Base-by-base conservation (phyloP, 1,284 basidiomycete species). In the Cryptococcus sp. region DNA sequence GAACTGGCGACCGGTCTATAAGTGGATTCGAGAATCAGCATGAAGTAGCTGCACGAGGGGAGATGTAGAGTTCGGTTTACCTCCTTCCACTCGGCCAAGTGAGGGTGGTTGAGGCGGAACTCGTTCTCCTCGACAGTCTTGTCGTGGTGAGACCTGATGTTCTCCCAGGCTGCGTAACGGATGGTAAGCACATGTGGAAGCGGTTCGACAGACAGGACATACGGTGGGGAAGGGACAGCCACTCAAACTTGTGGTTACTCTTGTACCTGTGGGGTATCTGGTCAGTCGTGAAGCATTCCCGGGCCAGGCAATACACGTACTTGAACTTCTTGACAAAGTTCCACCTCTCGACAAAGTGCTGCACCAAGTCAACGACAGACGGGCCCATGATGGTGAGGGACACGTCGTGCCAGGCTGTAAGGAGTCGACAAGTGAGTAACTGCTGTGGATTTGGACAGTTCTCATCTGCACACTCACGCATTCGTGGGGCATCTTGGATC, bases 301-400 rank as follows among this genome's bases (percentile, higher is more conserved):
- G n/a, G n/a, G n/a, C n/a, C n/a, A n/a, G n/a, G n/a, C n/a, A 42
- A 38, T 11, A 8, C 23, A 46, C 65, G 46, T 42, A 68, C 68
- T 75, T 75, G 66, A 75, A 64, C 52, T 64, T 62, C 56, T 75
- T 75, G 55, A 75, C 69, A 55, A 79, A 79, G 66, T 79, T 79
- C 78, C 78, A 79, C 39, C 78, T 61, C 72, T 96, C 92, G 16
- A 87, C 80, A 62, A 93, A 97, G 78, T 96, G 91, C 73, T 96
- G 91, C 4, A 87, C 84, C 23, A 96, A 84, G 70, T 97, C 93
- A 50, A 96, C 81, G 2, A 94, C 91, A 8, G 82, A 84, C 0
- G 89, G 85, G 0, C 93, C 94, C 20, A 84, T 80, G 18, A 96
- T 77, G 3, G 90, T 92, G 85, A 92, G 87, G 62, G 73, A 76